Evolutionary conservation across 441 rosid species (phyloP), one percentile per base, ranked within the genome.

Genomic region (Pelargonium cotyledonis): DNA sequence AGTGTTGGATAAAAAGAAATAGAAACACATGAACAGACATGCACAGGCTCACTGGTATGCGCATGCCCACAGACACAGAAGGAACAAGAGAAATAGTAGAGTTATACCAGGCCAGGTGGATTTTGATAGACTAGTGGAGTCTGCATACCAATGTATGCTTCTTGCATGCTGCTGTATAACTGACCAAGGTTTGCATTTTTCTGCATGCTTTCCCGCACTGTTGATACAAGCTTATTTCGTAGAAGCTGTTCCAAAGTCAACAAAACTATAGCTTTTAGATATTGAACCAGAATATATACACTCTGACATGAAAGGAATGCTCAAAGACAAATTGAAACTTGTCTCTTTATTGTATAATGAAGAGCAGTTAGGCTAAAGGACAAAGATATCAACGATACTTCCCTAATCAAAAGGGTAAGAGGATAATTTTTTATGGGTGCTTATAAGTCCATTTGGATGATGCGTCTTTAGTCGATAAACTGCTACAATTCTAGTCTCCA

Each of bases 81-180:
- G 51, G 51, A 46, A 12, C 51, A 11, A 46, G n/a, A 46, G 51
- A 8, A 12, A 46, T n/a, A 46, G 0, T 46, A 44, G 66, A 49
- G 65, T 64, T 63, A 72, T 84, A 88, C 94, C 85, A 82, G 77
- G 68, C 83, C 41, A 21, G 91, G 44, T 62, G 94, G 89, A 66
- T 71, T 68, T 75, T 88, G 94, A 77, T 80, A 73, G 75, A 81
- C 88, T 65, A 88, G 81, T 43, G 90, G 93, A 58, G 90, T 86
- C 82, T 88, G 90, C 84, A 88, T 86, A 68, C 83, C 85, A 67
- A 68, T 80, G 79, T 88, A 88, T 16, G 88, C 89, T 70, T 85
- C 88, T 78, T 86, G 86, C 86, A 88, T 88, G 81, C 67, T 88
- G 64, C 65, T 76, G 79, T 88, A 88, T 67, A 88, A 68, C 69